Evolutionary conservation across 306 rosid species (phyloP).

Genomic region (Castanea mollissima): DNA sequence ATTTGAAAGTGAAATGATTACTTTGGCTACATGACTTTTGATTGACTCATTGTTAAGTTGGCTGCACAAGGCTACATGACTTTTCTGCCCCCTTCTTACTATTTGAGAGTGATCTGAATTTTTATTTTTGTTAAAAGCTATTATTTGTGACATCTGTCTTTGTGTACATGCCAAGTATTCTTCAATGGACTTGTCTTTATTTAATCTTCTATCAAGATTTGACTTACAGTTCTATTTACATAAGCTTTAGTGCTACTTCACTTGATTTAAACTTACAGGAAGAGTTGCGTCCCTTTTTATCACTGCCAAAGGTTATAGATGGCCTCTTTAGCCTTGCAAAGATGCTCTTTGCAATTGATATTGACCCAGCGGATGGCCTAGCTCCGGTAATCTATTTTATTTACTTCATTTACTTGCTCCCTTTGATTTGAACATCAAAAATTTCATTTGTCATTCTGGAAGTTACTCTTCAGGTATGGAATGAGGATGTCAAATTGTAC

Average conservation of each 20-base stretch:
- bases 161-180: neutral
- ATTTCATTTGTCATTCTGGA: neutral
- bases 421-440: slow-evolving; percentile 21
- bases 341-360: slow-evolving; percentile 75
- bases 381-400: slow-evolving; percentile 60
- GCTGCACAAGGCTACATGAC: neutral
- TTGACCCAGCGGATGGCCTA: slow-evolving; percentile 83
- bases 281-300: slow-evolving; percentile 90
- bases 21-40: neutral
- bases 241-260: neutral
- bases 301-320: slow-evolving; percentile 91
- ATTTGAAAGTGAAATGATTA: neutral
- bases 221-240: neutral
- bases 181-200: neutral
- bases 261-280: slow-evolving; percentile 51
- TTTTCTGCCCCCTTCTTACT: neutral
- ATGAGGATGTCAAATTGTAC: slow-evolving; percentile 78
- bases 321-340: slow-evolving; percentile 89
- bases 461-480: slow-evolving; percentile 70
- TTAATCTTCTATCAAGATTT: neutral
- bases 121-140: neutral
- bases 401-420: neutral
- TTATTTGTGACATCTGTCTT: neutral
- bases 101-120: neutral
- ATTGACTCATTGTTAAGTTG: neutral